Conservation (phyloP, 495 filamentous ascomycete genomes). For the Aspergillus indologenus region DNA sequence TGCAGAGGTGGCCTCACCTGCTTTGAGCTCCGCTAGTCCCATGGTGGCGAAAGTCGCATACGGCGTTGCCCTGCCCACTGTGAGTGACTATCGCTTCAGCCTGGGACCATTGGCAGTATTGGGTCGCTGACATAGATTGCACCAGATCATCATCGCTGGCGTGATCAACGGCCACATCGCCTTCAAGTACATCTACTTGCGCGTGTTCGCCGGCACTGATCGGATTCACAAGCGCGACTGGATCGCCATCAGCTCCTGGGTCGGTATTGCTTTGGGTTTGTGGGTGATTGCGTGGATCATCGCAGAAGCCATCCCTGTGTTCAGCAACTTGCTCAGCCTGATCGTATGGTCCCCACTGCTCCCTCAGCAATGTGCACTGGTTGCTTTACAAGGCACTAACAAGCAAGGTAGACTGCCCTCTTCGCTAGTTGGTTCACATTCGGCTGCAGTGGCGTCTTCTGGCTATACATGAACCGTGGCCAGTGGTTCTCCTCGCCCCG, state of each 20-base stretch:
- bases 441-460: conserved; percentile 43
- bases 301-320: conserved; percentile 69
- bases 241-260: conserved; percentile 51
- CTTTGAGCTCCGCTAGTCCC: conserved; percentile 63
- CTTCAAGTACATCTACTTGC: conserved; percentile 63
- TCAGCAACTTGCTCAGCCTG: conserved; percentile 59
- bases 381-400: conserved; percentile 7
- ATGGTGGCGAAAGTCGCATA: conserved; percentile 68
- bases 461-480: conserved; percentile 42
- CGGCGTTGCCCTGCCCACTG: conserved; percentile 73
- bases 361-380: conserved; percentile 20
- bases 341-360: conserved; percentile 36
- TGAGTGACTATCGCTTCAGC: conserved; percentile 17
- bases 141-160: conserved; percentile 50
- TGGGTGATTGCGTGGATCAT: conserved; percentile 71
- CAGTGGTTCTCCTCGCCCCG: conserved; percentile 30
- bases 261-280: conserved; percentile 51
- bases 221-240: conserved; percentile 59
- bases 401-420: conserved; percentile 30
- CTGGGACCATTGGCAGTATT: not conserved
- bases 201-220: conserved; percentile 56
- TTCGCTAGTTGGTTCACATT: conserved; percentile 38
- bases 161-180: conserved; percentile 70
- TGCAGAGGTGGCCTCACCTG: conserved; percentile 62
- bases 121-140: conserved; percentile 11